Conservation (phyloP, 2,329 filamentous ascomycete genomes). For the Colletotrichum caudatum region DNA sequence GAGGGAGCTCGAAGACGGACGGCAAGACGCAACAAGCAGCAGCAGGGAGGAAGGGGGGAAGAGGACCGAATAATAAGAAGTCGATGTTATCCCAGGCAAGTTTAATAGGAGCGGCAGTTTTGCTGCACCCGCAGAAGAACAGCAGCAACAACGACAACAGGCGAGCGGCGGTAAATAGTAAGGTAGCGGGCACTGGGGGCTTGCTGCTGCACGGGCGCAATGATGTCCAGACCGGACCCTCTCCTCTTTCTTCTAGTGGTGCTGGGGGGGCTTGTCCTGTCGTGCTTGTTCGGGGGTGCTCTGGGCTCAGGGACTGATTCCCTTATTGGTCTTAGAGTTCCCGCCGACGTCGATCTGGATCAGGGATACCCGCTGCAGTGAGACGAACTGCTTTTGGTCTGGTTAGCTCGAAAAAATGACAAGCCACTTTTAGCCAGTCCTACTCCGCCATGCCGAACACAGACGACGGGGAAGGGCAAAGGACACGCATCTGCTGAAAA, state of each 20-base stretch:
- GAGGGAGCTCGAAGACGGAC: conserved; percentile 13
- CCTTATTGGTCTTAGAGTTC: conserved; percentile 42
- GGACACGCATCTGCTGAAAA: conserved; percentile 17
- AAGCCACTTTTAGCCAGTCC: conserved; percentile 40
- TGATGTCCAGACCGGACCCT: conserved; percentile 25
- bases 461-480: conserved; percentile 13
- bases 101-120: conserved; percentile 26
- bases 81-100: conserved; percentile 22
- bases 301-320: conserved; percentile 35
- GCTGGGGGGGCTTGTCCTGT: conserved; percentile 26
- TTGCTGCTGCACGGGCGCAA: conserved; percentile 6
- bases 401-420: conserved; percentile 38
- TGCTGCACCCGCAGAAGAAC: conserved; percentile 33
- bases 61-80: conserved; percentile 17
- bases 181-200: not conserved
- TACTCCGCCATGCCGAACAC: conserved; percentile 36
- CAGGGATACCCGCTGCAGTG: conserved; percentile 37
- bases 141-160: not conserved
- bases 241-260: conserved; percentile 5
- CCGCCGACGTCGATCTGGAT: conserved; percentile 40
- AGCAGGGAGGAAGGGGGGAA: conserved; percentile 2
- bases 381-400: conserved; percentile 36
- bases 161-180: not conserved
- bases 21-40: not conserved
- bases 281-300: conserved; percentile 10